Percentiles rank a stretch among this genome's conserved stretches.
Conservation (phyloP, 176 grass and related monocot genomes). For the Phragmites australis region DNA sequence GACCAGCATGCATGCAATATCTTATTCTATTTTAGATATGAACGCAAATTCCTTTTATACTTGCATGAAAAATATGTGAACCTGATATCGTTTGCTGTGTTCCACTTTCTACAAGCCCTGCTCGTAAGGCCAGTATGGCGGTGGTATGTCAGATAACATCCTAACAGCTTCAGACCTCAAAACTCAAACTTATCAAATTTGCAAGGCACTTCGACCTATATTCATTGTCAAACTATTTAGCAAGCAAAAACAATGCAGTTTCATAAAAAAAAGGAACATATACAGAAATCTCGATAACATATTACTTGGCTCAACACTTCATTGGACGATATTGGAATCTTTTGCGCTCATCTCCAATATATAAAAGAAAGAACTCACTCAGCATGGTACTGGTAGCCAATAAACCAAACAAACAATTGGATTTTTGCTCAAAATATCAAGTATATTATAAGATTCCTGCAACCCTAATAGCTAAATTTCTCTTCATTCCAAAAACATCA, state of each 20-base stretch:
- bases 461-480: not conserved
- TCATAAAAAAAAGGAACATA: not conserved
- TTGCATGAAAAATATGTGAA: not conserved
- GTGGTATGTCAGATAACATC: not conserved
- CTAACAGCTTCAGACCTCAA: not conserved
- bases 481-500: conserved; percentile 1
- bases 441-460: not conserved
- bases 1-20: not conserved
- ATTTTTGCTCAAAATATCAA: not conserved
- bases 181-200: conserved; percentile 8
- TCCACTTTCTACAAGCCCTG: not conserved
- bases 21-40: not conserved
- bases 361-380: not conserved
- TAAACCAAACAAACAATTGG: not conserved
- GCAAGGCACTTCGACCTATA: not conserved
- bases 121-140: not conserved
- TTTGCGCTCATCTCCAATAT: not conserved
- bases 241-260: not conserved
- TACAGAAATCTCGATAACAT: not conserved
- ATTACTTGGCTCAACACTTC: not conserved
- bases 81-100: not conserved
- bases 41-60: not conserved
- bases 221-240: not conserved
- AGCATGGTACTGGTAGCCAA: not conserved
- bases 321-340: not conserved